phyloP scores from a whole-genome alignment of 2,329 filamentous ascomycete species.

The Tolypocladium guangdongense region DNA sequence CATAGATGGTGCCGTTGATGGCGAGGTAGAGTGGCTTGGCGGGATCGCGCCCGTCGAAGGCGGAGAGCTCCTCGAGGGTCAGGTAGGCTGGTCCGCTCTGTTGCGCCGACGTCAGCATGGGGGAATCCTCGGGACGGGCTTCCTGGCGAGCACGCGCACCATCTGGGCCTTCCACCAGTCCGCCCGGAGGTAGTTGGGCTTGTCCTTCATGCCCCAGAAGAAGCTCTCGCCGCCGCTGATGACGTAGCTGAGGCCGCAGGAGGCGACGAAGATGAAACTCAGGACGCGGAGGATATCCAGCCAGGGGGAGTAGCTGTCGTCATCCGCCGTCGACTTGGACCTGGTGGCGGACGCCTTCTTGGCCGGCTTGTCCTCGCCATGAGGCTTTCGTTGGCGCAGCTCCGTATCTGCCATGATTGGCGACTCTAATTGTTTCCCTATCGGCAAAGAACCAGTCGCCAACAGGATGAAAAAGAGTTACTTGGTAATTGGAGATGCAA shows the following conservation, averaged over 20 bases:
- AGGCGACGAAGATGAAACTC: constrained; percentile 54
- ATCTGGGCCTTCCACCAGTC: constrained; percentile 48
- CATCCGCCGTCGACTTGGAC: constrained; percentile 18
- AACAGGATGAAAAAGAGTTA: neutral
- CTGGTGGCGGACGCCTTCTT: constrained; percentile 10
- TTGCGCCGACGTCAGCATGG: neutral
- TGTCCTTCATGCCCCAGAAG: constrained; percentile 53
- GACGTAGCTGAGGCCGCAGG: constrained; percentile 63
- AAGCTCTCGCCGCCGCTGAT: constrained; percentile 59
- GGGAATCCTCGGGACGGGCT: neutral
- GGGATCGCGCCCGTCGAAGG: constrained; percentile 69
- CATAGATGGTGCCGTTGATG: constrained; percentile 79
- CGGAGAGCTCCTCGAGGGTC: constrained; percentile 61
- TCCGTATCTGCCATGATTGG: constrained; percentile 25
- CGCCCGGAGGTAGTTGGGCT: constrained; percentile 49
- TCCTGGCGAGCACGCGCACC: constrained; percentile 30
- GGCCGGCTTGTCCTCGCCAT: constrained; percentile 10
- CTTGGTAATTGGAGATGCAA: neutral
- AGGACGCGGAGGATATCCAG: constrained; percentile 62
- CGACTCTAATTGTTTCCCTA: neutral
- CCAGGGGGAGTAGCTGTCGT: constrained; percentile 48
- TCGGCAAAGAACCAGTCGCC: neutral
- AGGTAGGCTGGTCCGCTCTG: constrained; percentile 53
- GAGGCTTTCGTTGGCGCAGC: constrained; percentile 33
- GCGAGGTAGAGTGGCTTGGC: constrained; percentile 77